Percentiles rank a stretch among this genome's conserved stretches.
Conservation (phyloP, 768 basidiomycete genomes). For the Podaxis sp. region DNA sequence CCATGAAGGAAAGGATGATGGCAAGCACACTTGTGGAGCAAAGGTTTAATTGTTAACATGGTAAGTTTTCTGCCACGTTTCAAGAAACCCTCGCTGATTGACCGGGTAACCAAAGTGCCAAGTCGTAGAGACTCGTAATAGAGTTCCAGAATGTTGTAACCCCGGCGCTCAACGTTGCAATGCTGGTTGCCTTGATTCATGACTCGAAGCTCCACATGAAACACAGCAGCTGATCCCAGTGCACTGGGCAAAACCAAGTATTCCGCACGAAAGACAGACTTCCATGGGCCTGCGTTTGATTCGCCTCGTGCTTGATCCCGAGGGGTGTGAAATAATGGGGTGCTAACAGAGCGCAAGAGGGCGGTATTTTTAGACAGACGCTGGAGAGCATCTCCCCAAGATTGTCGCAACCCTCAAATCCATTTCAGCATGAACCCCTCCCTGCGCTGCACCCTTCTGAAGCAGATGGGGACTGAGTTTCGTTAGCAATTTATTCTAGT, state of each 20-base stretch:
- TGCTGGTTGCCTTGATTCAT: not conserved
- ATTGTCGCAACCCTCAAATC: not conserved
- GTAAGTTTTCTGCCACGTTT: not conserved
- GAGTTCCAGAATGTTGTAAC: not conserved
- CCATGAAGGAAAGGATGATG: conserved; percentile 4
- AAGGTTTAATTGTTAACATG: not conserved
- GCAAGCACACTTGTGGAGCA: not conserved
- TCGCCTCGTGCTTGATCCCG: no score
- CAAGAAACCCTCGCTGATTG: not conserved
- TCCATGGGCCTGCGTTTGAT: no score
- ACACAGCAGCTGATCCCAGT: not conserved
- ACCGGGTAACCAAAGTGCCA: not conserved
- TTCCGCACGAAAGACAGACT: no score
- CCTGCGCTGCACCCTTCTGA: not conserved
- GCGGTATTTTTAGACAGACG: no score
- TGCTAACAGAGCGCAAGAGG: no score
- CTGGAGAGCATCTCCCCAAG: not conserved
- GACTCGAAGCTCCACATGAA: not conserved
- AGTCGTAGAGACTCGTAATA: not conserved
- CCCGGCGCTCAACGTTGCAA: not conserved
- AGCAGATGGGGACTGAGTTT: not conserved
- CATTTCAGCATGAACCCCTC: not conserved
- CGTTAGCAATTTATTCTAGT: not conserved
- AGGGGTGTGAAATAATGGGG: no score
- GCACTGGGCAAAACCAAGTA: no score